phyloP scores from a whole-genome alignment of 495 filamentous ascomycete species.

The Parathielavia appendiculata region DNA sequence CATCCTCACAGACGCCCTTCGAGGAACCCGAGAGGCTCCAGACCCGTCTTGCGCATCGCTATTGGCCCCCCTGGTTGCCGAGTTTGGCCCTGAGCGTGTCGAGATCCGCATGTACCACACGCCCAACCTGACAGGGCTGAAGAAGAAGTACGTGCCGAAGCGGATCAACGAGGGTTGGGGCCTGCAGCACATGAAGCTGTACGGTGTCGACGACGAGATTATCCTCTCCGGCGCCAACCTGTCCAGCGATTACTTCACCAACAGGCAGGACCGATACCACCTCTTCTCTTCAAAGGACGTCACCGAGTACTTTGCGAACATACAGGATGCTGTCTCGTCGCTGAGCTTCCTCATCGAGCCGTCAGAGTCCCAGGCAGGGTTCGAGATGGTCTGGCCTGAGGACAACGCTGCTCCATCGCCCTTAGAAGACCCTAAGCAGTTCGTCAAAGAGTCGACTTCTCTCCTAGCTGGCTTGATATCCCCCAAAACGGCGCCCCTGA shows the following conservation, averaged over 20 bases:
- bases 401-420: constrained; percentile 69
- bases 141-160: constrained; percentile 76
- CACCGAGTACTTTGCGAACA: constrained; percentile 71
- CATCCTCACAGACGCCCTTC: constrained; percentile 86
- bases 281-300: constrained; percentile 73
- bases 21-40: constrained; percentile 87
- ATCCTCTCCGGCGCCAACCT: constrained; percentile 94
- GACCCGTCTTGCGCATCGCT: constrained; percentile 86
- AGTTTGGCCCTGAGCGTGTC: constrained; percentile 82
- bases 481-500: constrained; percentile 26
- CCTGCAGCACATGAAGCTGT: constrained; percentile 98
- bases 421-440: constrained; percentile 59
- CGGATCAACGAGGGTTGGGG: constrained; percentile 98
- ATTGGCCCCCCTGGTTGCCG: constrained; percentile 68
- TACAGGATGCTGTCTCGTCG: constrained; percentile 71
- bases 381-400: constrained; percentile 71
- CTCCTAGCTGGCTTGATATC: constrained; percentile 61
- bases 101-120: constrained; percentile 98
- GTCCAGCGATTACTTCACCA: constrained; percentile 92
- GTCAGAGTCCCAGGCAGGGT: constrained; percentile 54
- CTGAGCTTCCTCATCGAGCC: constrained; percentile 78
- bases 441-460: constrained; percentile 60
- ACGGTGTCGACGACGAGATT: constrained; percentile 92
- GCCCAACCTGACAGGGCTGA: constrained; percentile 83
- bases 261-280: constrained; percentile 92